These are phyloP conservation scores for Aspergillus diversus DNA, from an alignment of 495 filamentous ascomycete species.

Conservation along the genomic window DNA sequence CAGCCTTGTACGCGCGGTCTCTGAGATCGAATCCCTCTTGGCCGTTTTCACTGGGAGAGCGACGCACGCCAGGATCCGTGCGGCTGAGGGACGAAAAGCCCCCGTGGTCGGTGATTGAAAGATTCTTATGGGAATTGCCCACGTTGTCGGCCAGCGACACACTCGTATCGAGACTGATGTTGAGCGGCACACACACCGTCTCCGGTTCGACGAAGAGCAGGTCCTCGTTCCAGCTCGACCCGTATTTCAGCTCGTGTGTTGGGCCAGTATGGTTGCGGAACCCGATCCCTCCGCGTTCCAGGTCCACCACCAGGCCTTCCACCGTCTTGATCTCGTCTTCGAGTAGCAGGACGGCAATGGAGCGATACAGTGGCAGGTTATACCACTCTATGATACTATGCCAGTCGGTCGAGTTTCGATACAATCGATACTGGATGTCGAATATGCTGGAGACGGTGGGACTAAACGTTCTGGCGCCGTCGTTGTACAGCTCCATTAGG, in stretches of 20 bases:
- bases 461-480: constrained; percentile 24
- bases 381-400: constrained; percentile 14
- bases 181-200: constrained; percentile 46
- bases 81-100: constrained; percentile 40
- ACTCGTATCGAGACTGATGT: constrained; percentile 43
- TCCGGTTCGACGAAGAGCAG: constrained; percentile 50
- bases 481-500: constrained; percentile 35
- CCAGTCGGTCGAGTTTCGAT: constrained; percentile 14
- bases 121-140: neutral
- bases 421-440: constrained; percentile 45
- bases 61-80: constrained; percentile 15
- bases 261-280: constrained; percentile 53
- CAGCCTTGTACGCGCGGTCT: constrained; percentile 44
- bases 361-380: constrained; percentile 20
- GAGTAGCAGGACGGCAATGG: constrained; percentile 34
- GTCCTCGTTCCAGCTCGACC: constrained; percentile 45
- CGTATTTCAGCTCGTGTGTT: constrained; percentile 18
- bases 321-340: constrained; percentile 33
- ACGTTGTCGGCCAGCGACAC: neutral
- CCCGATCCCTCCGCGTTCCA: constrained; percentile 40
- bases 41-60: constrained; percentile 10
- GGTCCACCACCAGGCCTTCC: constrained; percentile 50
- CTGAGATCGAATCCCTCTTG: constrained; percentile 24
- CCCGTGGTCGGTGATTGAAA: constrained; percentile 29
- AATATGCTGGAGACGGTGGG: constrained; percentile 43